A percentile compares a stretch with the other conserved stretches of the same genome.
Evolutionary conservation across 176 grass and related monocot genomes (phyloP).

Genomic region (Carex cristatella): DNA sequence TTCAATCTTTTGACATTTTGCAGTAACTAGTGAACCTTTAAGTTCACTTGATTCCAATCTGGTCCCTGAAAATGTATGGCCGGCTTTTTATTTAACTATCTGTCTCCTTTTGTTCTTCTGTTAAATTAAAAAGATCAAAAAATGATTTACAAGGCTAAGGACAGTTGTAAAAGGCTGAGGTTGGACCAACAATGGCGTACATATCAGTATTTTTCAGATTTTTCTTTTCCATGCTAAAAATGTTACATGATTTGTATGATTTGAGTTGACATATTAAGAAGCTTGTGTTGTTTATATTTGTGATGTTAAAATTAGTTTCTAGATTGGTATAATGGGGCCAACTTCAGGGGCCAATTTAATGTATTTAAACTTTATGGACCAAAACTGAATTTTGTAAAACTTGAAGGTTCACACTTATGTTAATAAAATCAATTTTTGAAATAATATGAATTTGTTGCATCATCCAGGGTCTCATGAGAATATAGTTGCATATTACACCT

Average conservation of each 20-base stretch:
- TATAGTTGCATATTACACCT: constrained; percentile 86
- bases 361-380: background rate
- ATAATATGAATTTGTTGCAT: background rate
- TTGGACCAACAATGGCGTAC: background rate
- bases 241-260: background rate
- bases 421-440: background rate
- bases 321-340: background rate
- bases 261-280: background rate
- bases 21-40: background rate
- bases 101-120: background rate
- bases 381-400: constrained; percentile 10
- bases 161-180: background rate
- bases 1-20: constrained; percentile 18
- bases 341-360: background rate
- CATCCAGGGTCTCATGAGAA: constrained; percentile 76
- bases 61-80: background rate
- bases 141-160: background rate
- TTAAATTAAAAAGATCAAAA: background rate
- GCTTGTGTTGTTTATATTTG: background rate
- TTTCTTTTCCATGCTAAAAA: background rate
- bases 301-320: background rate
- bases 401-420: background rate
- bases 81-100: background rate
- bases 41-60: background rate
- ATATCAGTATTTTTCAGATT: background rate